phyloP scores from a whole-genome alignment of 805 yeast genomes.

The Maudiozyma barnettii region DNA sequence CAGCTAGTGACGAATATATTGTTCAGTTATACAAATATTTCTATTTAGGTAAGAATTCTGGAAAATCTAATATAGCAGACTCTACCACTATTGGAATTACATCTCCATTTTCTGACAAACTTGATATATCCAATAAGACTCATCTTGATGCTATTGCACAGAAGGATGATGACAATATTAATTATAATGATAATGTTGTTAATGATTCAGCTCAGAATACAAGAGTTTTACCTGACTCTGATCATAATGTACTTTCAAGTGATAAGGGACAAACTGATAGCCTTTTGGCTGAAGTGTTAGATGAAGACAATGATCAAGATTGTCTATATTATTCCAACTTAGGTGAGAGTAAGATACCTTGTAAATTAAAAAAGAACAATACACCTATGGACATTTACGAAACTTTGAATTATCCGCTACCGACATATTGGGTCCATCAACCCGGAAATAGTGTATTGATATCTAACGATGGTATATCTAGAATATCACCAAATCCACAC shows the following conservation, averaged over 20 bases:
- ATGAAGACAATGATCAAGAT: background rate
- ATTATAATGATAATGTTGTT: too few relatives aligned
- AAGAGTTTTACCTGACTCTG: background rate
- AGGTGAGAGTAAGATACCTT: slow-evolving; percentile 1
- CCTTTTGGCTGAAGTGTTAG: background rate
- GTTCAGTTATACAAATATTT: slow-evolving; percentile 26
- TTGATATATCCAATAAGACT: too few relatives aligned
- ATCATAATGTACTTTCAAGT: background rate
- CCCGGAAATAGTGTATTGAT: slow-evolving; percentile 17
- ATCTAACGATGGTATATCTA: slow-evolving; percentile 23
- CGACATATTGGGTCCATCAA: slow-evolving; percentile 23
- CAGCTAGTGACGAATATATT: slow-evolving; percentile 24
- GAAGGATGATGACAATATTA: too few relatives aligned
- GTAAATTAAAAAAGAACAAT: slow-evolving; percentile 10
- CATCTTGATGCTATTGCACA: too few relatives aligned
- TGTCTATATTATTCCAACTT: slow-evolving; percentile 3
- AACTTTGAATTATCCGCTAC: slow-evolving; percentile 22
- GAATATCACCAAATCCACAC: slow-evolving; percentile 18
- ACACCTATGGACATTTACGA: slow-evolving; percentile 18
- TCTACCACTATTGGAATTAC: background rate
- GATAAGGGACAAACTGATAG: background rate
- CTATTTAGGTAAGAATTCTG: slow-evolving; percentile 10
- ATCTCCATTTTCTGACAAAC: too few relatives aligned
- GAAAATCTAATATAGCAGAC: background rate
- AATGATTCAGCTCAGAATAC: background rate